These are phyloP conservation scores for Podospora bellae-mahoneyi DNA, from an alignment of 495 filamentous ascomycete genomes.

Conservation along the genomic window DNA sequence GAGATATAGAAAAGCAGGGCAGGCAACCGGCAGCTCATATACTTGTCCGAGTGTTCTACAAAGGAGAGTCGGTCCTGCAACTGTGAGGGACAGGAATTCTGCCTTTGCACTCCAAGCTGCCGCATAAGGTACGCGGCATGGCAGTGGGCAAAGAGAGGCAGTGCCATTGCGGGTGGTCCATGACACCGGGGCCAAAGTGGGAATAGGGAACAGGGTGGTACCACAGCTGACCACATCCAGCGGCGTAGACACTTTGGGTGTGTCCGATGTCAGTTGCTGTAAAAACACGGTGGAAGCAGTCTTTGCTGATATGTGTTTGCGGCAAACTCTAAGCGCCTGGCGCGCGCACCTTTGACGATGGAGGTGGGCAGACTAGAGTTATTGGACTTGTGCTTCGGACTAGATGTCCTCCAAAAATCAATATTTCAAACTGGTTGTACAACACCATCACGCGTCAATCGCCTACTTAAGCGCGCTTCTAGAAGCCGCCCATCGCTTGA, in stretches of 20 bases:
- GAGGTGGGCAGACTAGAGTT: not conserved
- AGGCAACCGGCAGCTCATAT: slow-evolving; percentile 5
- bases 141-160: slow-evolving; percentile 9
- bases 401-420: not conserved
- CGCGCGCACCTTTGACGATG: slow-evolving; percentile 8
- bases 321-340: slow-evolving; percentile 9
- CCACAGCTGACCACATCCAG: slow-evolving; percentile 11
- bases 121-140: not conserved
- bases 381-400: not conserved
- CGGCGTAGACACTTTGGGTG: slow-evolving; percentile 4
- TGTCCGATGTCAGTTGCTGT: not conserved
- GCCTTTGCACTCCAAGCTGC: slow-evolving; percentile 6
- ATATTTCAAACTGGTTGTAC: not conserved
- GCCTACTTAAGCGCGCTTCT: slow-evolving; percentile 8
- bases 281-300: not conserved
- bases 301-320: not conserved
- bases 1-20: not conserved
- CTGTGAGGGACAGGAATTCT: slow-evolving; percentile 9
- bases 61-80: slow-evolving; percentile 1
- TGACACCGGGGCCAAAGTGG: slow-evolving; percentile 5
- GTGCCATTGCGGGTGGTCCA: slow-evolving; percentile 11
- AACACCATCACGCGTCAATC: slow-evolving; percentile 2
- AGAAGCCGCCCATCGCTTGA: not conserved
- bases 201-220: slow-evolving; percentile 7
- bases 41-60: not conserved